A percentile compares a stretch with the other conserved stretches of the same genome.
Conservation (phyloP, 2,329 filamentous ascomycete species). For the Clonostachys solani region DNA sequence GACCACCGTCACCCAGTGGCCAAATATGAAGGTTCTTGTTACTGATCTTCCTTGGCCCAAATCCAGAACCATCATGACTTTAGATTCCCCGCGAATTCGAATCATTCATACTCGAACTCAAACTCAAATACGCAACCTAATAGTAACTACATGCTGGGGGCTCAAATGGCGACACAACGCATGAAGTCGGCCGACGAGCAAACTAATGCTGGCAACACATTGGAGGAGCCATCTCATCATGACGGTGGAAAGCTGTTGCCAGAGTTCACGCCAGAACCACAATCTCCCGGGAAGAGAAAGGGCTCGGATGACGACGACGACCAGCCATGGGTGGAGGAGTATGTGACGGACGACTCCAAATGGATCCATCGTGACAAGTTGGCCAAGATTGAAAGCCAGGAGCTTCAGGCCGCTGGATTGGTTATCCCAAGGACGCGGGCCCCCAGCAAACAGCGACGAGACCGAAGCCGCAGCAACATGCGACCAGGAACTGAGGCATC, state of each 20-base stretch:
- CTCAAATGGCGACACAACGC: slow-evolving; percentile 21
- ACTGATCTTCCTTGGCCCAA: too few species aligned
- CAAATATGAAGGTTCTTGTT: too few species aligned
- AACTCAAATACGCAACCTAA: not conserved
- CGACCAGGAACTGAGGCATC: slow-evolving; percentile 22
- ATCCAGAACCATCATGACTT: slow-evolving; percentile 10
- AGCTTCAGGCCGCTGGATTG: slow-evolving; percentile 76
- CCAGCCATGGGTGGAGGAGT: slow-evolving; percentile 14
- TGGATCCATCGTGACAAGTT: slow-evolving; percentile 88
- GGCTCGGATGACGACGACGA: slow-evolving; percentile 16
- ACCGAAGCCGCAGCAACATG: slow-evolving; percentile 27
- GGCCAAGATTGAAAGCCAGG: slow-evolving; percentile 74
- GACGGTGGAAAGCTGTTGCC: slow-evolving; percentile 14
- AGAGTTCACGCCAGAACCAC: slow-evolving; percentile 14
- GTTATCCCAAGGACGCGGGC: slow-evolving; percentile 50
- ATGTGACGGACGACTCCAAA: slow-evolving; percentile 57
- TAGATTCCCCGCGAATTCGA: not conserved
- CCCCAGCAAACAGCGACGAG: slow-evolving; percentile 40
- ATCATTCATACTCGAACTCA: not conserved
- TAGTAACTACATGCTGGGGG: not conserved
- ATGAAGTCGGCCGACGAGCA: slow-evolving; percentile 29
- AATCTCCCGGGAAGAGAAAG: slow-evolving; percentile 4
- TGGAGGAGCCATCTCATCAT: too few species aligned
- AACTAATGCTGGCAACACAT: too few species aligned
- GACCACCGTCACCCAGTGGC: too few species aligned